phyloP scores from a whole-genome alignment of 495 filamentous ascomycete genomes.

The Aspergillus coremiiformis region DNA sequence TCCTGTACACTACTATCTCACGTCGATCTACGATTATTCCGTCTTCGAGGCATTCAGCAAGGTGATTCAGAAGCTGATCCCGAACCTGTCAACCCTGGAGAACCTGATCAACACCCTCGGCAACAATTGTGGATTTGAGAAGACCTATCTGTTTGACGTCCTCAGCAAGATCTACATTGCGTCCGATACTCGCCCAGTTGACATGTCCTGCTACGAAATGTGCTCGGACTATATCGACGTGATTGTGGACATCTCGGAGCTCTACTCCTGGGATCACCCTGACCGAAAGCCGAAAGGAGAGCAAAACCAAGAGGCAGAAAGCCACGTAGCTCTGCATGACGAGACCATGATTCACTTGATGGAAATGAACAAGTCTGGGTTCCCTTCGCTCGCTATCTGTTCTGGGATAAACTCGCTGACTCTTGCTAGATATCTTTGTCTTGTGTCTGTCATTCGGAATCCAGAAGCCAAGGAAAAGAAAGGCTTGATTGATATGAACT shows the following conservation, averaged over 20 bases:
- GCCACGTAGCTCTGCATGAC: conserved; percentile 67
- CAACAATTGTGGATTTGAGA: conserved; percentile 87
- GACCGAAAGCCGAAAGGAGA: conserved; percentile 54
- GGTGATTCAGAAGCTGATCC: conserved; percentile 94
- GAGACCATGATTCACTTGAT: conserved; percentile 79
- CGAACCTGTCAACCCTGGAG: conserved; percentile 85
- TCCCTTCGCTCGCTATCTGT: background rate
- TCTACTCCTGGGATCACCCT: conserved; percentile 71
- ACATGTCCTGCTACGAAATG: conserved; percentile 91
- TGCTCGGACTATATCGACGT: conserved; percentile 97
- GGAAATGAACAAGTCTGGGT: conserved; percentile 78
- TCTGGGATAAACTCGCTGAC: conserved; percentile 8
- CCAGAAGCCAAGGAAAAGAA: conserved; percentile 49
- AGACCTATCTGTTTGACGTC: conserved; percentile 95
- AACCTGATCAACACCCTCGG: conserved; percentile 83
- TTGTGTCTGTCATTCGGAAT: conserved; percentile 71
- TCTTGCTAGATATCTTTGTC: conserved; percentile 49
- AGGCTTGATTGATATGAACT: conserved; percentile 55
- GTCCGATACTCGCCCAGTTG: conserved; percentile 84
- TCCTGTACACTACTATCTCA: conserved; percentile 86
- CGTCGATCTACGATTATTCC: conserved; percentile 93
- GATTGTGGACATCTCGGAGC: conserved; percentile 89
- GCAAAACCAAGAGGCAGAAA: conserved; percentile 69
- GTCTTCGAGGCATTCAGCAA: conserved; percentile 98
- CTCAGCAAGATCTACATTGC: conserved; percentile 98